A percentile compares a stretch with the other conserved stretches of the same genome.
phyloP scores from a whole-genome alignment of 441 rosid species.

The Melastoma candidum region DNA sequence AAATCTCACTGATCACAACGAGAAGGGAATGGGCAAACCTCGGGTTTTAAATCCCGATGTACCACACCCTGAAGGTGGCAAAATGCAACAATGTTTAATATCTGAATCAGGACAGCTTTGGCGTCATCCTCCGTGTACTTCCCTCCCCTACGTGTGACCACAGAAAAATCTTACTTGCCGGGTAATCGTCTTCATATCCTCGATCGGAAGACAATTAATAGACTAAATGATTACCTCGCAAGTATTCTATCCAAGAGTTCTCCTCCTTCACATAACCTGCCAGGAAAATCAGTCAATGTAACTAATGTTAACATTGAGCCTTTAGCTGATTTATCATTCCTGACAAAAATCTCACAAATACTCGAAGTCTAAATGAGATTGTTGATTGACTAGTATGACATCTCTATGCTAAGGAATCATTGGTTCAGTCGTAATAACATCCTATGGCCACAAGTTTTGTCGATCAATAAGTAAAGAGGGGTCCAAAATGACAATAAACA shows the following conservation, averaged over 20 bases:
- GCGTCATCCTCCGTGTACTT: conserved; percentile 16
- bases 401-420: too few relatives aligned
- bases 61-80: conserved; percentile 14
- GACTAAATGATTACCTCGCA: conserved; percentile 8
- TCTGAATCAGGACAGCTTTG: conserved; percentile 15
- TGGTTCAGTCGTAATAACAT: too few relatives aligned
- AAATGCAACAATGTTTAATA: conserved; percentile 10
- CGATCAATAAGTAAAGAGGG: too few relatives aligned
- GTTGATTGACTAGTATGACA: too few relatives aligned
- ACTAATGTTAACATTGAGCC: background rate
- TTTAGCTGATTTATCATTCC: too few relatives aligned
- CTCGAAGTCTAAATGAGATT: too few relatives aligned
- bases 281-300: background rate
- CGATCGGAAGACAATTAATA: background rate
- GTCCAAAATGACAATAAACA: too few relatives aligned
- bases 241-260: conserved; percentile 18
- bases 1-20: too few relatives aligned
- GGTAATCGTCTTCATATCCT: background rate
- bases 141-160: conserved; percentile 7
- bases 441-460: too few relatives aligned
- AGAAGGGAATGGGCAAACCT: conserved; percentile 4
- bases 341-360: too few relatives aligned
- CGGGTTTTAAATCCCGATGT: conserved; percentile 17
- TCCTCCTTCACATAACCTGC: conserved; percentile 15
- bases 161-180: background rate